Evolutionary conservation across 2,329 filamentous ascomycete species (phyloP), one percentile per base, ranked within the genome.

Genomic region (Hypoxylon sp.): DNA sequence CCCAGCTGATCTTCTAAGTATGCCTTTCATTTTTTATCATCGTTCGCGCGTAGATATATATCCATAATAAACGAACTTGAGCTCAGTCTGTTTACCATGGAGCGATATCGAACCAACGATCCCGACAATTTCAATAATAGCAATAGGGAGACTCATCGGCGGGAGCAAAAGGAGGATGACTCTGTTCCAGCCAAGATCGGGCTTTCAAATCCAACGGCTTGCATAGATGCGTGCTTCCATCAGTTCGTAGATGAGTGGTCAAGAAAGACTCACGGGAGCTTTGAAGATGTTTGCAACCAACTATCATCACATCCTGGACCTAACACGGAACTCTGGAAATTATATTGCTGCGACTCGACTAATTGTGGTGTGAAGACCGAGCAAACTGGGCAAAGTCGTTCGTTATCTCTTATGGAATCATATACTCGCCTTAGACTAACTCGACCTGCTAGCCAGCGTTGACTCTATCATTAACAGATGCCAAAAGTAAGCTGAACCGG

Each of bases 301-400:
- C 65, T 77, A 51, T 72, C 75, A 52, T 72, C 75, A 49, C 58
- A 65, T 17, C 57, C 63, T 6, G 59, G 65, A 21, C 68, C 75
- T 32, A 72, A 74, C 55, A 72, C 73, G 25, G 72, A 77, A 45
- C 78, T 87, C 10, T 82, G 80, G 79, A 73, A 77, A 43, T 76
- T 87, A 21, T 87, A 87, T 73, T 84, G 84, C 75, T 87, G 86
- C 74, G 84, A 87, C 72, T 79, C 81, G 52, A 80, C 79, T 55
- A 79, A 79, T 52, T 88, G 85, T 72, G 85, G 85, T 28, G 83
- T 87, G 48, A 76, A 79, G 64, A 79, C 79, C 46, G 68, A 73
- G 23, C 56, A 32, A 10, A 72, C 67, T 43, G 74, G 72, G 5
- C 63, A 83, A 74, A 84, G 86, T 73, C 85, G 86, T 84, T 73